Conservation (phyloP, 306 rosid species). For the Quercus alba region DNA sequence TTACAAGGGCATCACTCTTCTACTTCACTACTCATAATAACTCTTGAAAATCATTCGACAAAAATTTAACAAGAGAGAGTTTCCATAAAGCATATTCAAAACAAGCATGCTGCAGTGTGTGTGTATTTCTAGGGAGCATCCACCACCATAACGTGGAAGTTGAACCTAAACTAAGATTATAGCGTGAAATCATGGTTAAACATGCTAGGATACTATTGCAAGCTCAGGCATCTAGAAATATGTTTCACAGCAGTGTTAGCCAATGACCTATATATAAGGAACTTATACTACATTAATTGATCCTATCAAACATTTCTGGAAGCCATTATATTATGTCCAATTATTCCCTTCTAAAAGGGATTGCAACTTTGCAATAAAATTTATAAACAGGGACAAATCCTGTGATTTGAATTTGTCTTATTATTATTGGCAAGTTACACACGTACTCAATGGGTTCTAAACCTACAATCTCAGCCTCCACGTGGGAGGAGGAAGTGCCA, state of each 20-base stretch:
- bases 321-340: not conserved
- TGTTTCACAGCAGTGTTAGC: not conserved
- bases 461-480: no score
- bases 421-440: no score
- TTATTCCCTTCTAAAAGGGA: not conserved
- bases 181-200: not conserved
- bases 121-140: not conserved
- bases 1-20: not conserved
- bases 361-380: not conserved
- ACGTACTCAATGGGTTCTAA: no score
- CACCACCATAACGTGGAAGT: not conserved
- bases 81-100: not conserved
- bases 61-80: not conserved
- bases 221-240: not conserved
- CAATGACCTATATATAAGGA: not conserved
- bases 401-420: no score
- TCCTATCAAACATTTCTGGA: not conserved
- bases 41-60: not conserved
- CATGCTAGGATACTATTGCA: not conserved
- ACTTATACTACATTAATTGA: not conserved
- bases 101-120: not conserved
- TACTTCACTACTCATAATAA: not conserved
- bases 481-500: no score
- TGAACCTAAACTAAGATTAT: not conserved
- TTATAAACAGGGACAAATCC: not conserved